Conservation (phyloP, 148 eudicot genomes). For the Nepenthes gracilis region DNA sequence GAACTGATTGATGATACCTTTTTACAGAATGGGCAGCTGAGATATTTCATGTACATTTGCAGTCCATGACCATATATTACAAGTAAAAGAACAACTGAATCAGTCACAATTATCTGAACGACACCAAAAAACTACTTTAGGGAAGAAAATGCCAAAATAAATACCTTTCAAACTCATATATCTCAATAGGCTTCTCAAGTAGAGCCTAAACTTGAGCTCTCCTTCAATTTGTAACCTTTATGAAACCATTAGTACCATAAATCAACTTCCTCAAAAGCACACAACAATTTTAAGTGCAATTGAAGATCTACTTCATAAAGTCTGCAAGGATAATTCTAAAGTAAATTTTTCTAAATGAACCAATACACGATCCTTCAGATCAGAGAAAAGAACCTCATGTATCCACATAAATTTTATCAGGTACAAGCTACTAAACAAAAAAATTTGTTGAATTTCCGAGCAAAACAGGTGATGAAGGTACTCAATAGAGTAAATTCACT, state of each 20-base stretch:
- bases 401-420: too few species aligned
- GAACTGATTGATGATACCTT: constrained; percentile 45
- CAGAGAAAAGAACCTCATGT: too few species aligned
- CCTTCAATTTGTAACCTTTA: constrained; percentile 73
- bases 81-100: constrained; percentile 7
- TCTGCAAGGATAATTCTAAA: too few species aligned
- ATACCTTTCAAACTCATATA: constrained; percentile 94
- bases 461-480: too few species aligned
- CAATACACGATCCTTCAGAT: too few species aligned
- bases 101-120: too few species aligned
- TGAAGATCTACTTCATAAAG: too few species aligned
- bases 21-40: constrained; percentile 97
- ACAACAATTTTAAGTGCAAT: too few species aligned
- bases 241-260: constrained; percentile 1
- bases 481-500: too few species aligned
- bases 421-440: too few species aligned
- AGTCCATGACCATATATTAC: constrained; percentile 7
- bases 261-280: neutral
- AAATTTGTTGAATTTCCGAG: too few species aligned
- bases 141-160: neutral
- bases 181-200: constrained; percentile 91
- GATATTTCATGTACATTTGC: constrained; percentile 6
- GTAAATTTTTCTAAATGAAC: too few species aligned
- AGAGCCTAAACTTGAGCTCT: constrained; percentile 79
- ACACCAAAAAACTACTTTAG: neutral